Evolutionary conservation across 192 early-diverging fungal species (phyloP).

Genomic region (Coemansia aciculifera): DNA sequence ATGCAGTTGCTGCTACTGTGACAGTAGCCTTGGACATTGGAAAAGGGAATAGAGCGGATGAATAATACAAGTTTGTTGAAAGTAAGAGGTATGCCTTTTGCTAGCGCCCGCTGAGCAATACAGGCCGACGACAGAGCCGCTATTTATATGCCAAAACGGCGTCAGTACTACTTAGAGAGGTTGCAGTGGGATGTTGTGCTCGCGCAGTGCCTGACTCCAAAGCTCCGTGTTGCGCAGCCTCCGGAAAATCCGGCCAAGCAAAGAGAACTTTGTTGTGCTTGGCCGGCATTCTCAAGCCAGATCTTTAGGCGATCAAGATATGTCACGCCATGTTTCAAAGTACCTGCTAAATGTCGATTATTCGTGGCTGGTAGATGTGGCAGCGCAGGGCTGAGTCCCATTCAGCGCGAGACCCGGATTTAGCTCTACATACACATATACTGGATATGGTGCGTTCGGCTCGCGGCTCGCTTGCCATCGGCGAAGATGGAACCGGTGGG

Average conservation of each 20-base stretch:
- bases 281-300: background rate
- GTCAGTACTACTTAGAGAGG: background rate
- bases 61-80: background rate
- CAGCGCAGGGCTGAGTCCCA: too few relatives aligned
- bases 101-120: background rate
- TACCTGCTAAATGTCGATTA: background rate
- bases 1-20: background rate
- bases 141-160: background rate
- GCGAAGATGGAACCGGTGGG: background rate
- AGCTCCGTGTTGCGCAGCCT: background rate
- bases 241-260: slow-evolving; percentile 1
- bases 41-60: background rate
- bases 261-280: background rate
- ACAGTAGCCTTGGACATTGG: slow-evolving; percentile 3
- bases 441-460: background rate
- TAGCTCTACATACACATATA: background rate
- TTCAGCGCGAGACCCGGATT: background rate
- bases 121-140: background rate
- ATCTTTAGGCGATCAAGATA: background rate
- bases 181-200: background rate
- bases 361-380: background rate
- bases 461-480: slow-evolving; percentile 6
- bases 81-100: background rate
- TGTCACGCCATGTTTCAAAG: slow-evolving; percentile 1
- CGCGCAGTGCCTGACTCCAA: background rate